Evolutionary conservation across 768 basidiomycete species (phyloP).

Genomic region (Macrolepiota fuliginosa): DNA sequence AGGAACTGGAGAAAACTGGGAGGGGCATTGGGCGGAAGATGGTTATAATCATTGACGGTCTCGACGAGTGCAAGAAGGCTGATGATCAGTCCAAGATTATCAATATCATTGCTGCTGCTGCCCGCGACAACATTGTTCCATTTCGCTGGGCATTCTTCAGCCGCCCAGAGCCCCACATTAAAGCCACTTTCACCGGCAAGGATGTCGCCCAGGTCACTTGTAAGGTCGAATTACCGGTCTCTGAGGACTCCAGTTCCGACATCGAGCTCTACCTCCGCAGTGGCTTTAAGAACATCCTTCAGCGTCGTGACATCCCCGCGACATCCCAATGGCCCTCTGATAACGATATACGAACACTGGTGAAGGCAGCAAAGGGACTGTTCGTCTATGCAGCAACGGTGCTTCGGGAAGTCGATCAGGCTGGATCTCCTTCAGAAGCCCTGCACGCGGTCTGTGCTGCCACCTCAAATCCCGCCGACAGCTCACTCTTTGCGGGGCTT

Average conservation of each 20-base stretch:
- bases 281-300: background rate
- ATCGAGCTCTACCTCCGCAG: conserved; percentile 6
- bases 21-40: background rate
- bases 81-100: background rate
- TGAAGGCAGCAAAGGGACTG: conserved; percentile 20
- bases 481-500: conserved; percentile 10
- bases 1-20: background rate
- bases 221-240: background rate
- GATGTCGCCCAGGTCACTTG: background rate
- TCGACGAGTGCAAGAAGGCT: background rate
- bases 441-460: background rate
- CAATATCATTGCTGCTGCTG: background rate
- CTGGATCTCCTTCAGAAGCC: background rate
- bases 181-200: background rate
- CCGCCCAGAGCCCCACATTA: background rate
- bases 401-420: conserved; percentile 21
- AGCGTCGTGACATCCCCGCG: background rate
- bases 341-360: conserved; percentile 9
- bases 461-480: background rate
- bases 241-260: background rate
- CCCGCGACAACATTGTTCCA: background rate
- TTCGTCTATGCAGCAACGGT: conserved; percentile 27
- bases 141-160: conserved; percentile 2
- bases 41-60: background rate
- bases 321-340: conserved; percentile 13